Evolutionary conservation across 2,329 filamentous ascomycete genomes (phyloP), one percentile per base, ranked within the genome.

Genomic region (Penicillium olsonii): DNA sequence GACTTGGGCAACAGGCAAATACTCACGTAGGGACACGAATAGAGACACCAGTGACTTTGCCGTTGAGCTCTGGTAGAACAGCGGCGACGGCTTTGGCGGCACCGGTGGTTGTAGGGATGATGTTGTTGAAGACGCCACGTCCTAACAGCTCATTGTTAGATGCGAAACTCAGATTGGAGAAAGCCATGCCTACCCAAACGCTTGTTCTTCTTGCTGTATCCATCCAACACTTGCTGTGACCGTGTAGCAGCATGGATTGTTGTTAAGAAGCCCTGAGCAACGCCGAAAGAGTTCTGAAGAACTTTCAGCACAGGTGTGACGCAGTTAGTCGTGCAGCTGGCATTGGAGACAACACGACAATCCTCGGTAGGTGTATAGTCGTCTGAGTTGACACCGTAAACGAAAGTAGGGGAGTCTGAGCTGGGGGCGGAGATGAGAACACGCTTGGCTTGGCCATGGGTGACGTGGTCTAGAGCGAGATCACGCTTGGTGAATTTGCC

Each of bases 1-100:
- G 11, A 17, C 9, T n/a, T n/a, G n/a, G 14, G 7, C 12, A 9
- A 22, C 6, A 33, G 8, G 5, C 15, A 33, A 17, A 17, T 9
- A 45, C 63, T 54, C 50, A 66, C 64, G 91, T 95, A 62, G 91
- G 91, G 47, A 96, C 90, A 84, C 91, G 90, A 84, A 96, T 90
- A 62, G 91, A 85, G 87, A 95, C 95, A 78, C 91, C 91, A 56
- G 91, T 95, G 60, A 95, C 88, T 84, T 95, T 96, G 81, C 91
- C 90, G 78, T 95, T 94, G 65, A 96, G 84, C 64, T 83, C 82
- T 61, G 91, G 91, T 67, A 96, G 94, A 78, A 96, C 91, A 82
- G 95, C 94, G 78, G 90, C 90, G 77, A 96, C 90, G 68, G 91
- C 91, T 86, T 95, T 95, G 71, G 91, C 91, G 73, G 91, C 91